Percentiles rank a stretch among this genome's conserved stretches.
Evolutionary conservation across 2,329 filamentous ascomycete genomes (phyloP).

Genomic region (Helotiales sp.): DNA sequence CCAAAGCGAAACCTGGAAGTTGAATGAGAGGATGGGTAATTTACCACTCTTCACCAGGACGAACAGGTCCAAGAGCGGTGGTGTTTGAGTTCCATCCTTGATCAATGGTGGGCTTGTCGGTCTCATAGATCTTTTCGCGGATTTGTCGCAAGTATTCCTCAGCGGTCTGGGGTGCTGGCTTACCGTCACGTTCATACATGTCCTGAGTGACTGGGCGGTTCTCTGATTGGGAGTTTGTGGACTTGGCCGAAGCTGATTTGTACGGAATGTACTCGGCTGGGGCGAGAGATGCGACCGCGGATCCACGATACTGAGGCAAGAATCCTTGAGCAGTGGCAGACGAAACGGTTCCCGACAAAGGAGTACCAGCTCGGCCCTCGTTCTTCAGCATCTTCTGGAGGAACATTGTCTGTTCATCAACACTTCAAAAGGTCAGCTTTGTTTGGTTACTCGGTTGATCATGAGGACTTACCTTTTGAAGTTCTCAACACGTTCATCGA

Average conservation of each 20-base stretch:
- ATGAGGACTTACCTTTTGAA: conserved; percentile 34
- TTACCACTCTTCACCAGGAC: conserved; percentile 16
- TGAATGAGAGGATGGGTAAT: not conserved
- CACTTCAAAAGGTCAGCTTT: conserved; percentile 23
- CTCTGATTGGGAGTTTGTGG: conserved; percentile 27
- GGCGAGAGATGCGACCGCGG: conserved; percentile 42
- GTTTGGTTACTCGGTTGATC: not conserved
- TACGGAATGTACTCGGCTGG: conserved; percentile 32
- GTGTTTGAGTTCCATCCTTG: conserved; percentile 30
- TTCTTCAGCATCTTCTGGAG: conserved; percentile 43
- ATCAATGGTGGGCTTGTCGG: conserved; percentile 29
- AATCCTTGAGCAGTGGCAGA: conserved; percentile 43
- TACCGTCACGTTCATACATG: conserved; percentile 8
- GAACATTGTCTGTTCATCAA: conserved; percentile 40
- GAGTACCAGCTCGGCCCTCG: conserved; percentile 32
- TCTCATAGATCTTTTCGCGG: conserved; percentile 29
- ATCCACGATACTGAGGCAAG: conserved; percentile 42
- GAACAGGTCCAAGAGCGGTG: conserved; percentile 26
- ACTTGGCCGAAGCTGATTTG: not conserved
- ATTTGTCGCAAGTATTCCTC: conserved; percentile 38
- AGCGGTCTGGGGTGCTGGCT: conserved; percentile 26
- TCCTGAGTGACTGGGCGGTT: conserved; percentile 30
- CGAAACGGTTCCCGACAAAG: conserved; percentile 40
- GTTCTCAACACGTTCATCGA: conserved; percentile 36
- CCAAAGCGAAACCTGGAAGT: not conserved